Base-by-base conservation (phyloP, 2,329 filamentous ascomycete genomes). In the Harringtonia lauricola region DNA sequence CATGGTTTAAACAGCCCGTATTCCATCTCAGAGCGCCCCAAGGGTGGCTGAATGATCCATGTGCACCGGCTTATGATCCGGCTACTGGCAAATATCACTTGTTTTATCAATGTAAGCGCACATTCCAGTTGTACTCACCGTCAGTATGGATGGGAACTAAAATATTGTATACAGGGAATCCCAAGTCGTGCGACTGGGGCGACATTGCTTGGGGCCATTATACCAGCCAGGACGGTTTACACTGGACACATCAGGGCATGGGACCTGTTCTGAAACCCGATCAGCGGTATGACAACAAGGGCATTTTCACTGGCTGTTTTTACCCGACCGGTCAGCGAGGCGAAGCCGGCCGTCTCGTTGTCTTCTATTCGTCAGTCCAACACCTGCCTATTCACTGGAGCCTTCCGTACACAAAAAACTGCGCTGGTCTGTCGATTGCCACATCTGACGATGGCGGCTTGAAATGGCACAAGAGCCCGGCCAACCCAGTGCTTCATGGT, bases 281-380 rank as follows among this genome's bases (percentile, higher is more conserved):
- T 57, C 60, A 59, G 34, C 56, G 58, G 8, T 74, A 74, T 51
- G 67, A 75, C 45, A 60, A 65, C 2, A 58, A 72, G 13, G 71
- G 71, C 1, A 67, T 74, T 28, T 75, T 75, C 53, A 70, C 66
- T 5, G 72, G 72, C 4, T 70, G 67, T 31, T 62, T 64, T 4
- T 64, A 67, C 47, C 66, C 71, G 2, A 65, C 70, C 8, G 71
- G 71, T 13, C 54, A 69, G 0, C 50, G 63, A 4, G 70, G 68
- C 28, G 62, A 69, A 29, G 43, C 54, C 8, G 39, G 22, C 21
- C 37, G 19, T 8, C 36, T 41, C 14, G 39, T 35, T 2, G 40
- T 37, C 1, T 12, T 64, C 4, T 65, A 65, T 45, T 57, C 62
- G 2, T 61, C 60, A 8, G 54, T 62, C 14, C 42, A 48, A 28